Base-by-base conservation (phyloP, 495 filamentous ascomycete genomes). In the Aspergillus steynii region DNA sequence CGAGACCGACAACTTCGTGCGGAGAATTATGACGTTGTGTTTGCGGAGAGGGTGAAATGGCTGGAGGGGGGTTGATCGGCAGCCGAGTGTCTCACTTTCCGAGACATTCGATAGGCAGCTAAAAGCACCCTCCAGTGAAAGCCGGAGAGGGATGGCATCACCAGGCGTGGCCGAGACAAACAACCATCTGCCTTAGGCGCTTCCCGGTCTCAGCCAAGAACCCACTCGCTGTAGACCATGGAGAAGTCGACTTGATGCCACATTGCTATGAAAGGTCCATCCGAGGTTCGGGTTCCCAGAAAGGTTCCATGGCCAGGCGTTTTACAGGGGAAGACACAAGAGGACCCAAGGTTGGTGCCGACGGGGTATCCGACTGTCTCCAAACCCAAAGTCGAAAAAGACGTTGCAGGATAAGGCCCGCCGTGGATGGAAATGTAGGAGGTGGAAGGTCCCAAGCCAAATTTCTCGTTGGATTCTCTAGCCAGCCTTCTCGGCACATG, bases 31-130 rank as follows among this genome's bases (percentile, higher is more conserved):
- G 57, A 59, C 50, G 57, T 46, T 28, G 29, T 9, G 6, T 29
- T 32, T 45, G 57, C 37, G 57, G 57, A 49, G 56, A 20, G n/a
- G 48, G 53, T 5, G 45, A 29, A 45, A 29, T 52, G 51, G 53
- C 37, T 37, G 51, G 50, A 34, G 29, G n/a, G 31, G 56, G 25
- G 14, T 34, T 34, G 37, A 42, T 42, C 37, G 37, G 37, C 37
- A 42, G 37, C 37, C 37, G 37, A 26, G 26, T 64, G 62, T 61
- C 62, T 64, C 62, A 64, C 37, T 49, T 26, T 46, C 58, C 37
- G 50, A 64, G 58, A 64, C 62, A 64, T 53, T 29, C 10, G 37
- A 42, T 15, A 15, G 37, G 37, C 10, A 42, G 9, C 37, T 34
- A 34, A 7, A 34, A 34, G 31, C 31, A 34, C 9, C 31, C 2